Base-by-base conservation (phyloP, 2,329 filamentous ascomycete genomes). In the Fusarium haematococcum region DNA sequence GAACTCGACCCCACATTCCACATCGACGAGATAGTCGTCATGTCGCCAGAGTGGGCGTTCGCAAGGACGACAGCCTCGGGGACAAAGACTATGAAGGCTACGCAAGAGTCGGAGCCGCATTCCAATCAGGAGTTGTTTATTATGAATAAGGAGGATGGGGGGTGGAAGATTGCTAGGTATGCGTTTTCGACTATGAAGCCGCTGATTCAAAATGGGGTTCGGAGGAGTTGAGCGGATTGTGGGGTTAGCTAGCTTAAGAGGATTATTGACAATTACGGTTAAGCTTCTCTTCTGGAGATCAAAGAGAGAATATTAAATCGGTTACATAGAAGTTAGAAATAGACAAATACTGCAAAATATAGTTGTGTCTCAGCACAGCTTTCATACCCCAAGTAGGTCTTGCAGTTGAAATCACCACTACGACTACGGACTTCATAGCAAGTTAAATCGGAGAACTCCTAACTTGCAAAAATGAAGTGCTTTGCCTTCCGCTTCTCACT, bases 111-210 rank as follows among this genome's bases (percentile, higher is more conserved):
- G 11, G 56, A 59, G 56, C 33, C 33, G 4, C 56, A 39, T 27
- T 27, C 56, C 3, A 77, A 77, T 7, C 75, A 77, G 48, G 74
- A 77, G 62, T 57, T 77, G 3, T 74, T 77, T 10, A 72, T 77
- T 10, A 68, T 77, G 43, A 75, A 65, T 6, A 75, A 71, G 32
- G 74, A 64, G 13, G 67, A 23, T 0, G 66, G 48, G 1, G 16
- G 48, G 20, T 77, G 75, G 75, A 76, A 67, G 65, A 77, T 77
- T 69, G 74, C 75, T 1, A 67, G 74, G 48, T 77, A 77, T 25
- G 75, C 75, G 0, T 77, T 77, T 7, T 77, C 75, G 1, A 76
- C 72, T 0, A 77, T 76, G 75, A 77, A 75, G 62, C 71, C 71
- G n/a, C 35, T 75, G 7, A 60, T 75, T 16, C 68, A 72, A 48